Conservation (phyloP, 2,329 filamentous ascomycete genomes). For the Calonectria hongkongensis region DNA sequence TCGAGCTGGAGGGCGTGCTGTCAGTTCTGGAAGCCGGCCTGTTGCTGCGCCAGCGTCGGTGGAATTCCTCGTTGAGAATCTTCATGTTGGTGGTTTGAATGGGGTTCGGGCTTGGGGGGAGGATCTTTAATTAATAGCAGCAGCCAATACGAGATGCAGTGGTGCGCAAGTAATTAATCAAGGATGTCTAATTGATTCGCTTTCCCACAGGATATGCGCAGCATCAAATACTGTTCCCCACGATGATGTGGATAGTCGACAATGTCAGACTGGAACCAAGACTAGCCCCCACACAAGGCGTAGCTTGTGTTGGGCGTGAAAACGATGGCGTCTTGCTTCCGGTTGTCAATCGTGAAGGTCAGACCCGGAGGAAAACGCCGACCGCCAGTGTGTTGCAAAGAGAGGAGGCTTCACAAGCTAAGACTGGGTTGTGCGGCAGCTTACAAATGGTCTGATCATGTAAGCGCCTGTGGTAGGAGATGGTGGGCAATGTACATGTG, state of each 20-base stretch:
- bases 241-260: slow-evolving; percentile 6
- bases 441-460: slow-evolving; percentile 24
- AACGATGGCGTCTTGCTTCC: slow-evolving; percentile 18
- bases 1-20: background rate
- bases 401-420: slow-evolving; percentile 15
- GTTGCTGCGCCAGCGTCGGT: slow-evolving; percentile 31
- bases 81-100: slow-evolving; percentile 18
- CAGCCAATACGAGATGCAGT: background rate
- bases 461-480: slow-evolving; percentile 10
- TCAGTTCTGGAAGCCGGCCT: background rate
- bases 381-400: slow-evolving; percentile 4
- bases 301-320: slow-evolving; percentile 11
- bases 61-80: slow-evolving; percentile 27
- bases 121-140: background rate
- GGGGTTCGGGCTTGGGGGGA: background rate
- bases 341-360: slow-evolving; percentile 6
- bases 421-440: slow-evolving; percentile 3
- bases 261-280: slow-evolving; percentile 2
- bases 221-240: slow-evolving; percentile 17
- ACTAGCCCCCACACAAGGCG: slow-evolving; percentile 8
- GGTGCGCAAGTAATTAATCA: background rate
- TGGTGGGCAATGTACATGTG: slow-evolving; percentile 13
- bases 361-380: slow-evolving; percentile 21
- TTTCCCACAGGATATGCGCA: background rate
- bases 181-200: background rate